Conservation (phyloP, 2,329 filamentous ascomycete genomes). For the Annulohypoxylon truncatum region DNA sequence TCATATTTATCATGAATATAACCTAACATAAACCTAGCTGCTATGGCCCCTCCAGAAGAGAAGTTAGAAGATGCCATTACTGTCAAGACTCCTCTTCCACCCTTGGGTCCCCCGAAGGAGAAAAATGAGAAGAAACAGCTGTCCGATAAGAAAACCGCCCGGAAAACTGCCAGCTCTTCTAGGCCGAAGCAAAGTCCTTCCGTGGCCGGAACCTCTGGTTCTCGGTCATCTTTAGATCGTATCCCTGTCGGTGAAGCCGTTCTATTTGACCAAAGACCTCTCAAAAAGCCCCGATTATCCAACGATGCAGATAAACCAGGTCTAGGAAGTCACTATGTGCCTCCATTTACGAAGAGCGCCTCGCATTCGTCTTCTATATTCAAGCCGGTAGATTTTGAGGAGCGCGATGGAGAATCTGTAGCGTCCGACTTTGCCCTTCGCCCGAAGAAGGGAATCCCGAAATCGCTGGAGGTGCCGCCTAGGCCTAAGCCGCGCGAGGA, state of each 20-base stretch:
- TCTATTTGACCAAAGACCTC: slow-evolving; percentile 28
- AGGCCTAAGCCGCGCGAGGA: slow-evolving; percentile 24
- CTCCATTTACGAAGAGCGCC: slow-evolving; percentile 31
- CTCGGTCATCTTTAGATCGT: slow-evolving; percentile 20
- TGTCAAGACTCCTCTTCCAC: slow-evolving; percentile 25
- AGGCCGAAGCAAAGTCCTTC: slow-evolving; percentile 24
- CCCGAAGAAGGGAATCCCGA: slow-evolving; percentile 36
- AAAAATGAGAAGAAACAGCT: slow-evolving; percentile 46
- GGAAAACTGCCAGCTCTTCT: slow-evolving; percentile 38
- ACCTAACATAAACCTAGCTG: background rate
- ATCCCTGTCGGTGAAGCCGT: slow-evolving; percentile 16
- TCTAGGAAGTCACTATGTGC: slow-evolving; percentile 8
- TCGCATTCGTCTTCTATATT: slow-evolving; percentile 25
- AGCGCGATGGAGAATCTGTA: slow-evolving; percentile 34
- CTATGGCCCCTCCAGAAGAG: slow-evolving; percentile 11
- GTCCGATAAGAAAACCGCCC: slow-evolving; percentile 40
- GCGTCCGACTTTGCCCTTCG: slow-evolving; percentile 46
- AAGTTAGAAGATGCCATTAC: slow-evolving; percentile 37
- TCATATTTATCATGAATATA: background rate
- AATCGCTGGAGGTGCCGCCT: slow-evolving; percentile 19
- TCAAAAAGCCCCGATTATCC: slow-evolving; percentile 39
- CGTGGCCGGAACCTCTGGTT: slow-evolving; percentile 2
- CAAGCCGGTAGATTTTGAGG: slow-evolving; percentile 31
- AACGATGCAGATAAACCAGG: slow-evolving; percentile 27
- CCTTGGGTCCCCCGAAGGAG: slow-evolving; percentile 19